Conservation (phyloP, 2,329 filamentous ascomycete genomes). For the Sporothrix inflata region DNA sequence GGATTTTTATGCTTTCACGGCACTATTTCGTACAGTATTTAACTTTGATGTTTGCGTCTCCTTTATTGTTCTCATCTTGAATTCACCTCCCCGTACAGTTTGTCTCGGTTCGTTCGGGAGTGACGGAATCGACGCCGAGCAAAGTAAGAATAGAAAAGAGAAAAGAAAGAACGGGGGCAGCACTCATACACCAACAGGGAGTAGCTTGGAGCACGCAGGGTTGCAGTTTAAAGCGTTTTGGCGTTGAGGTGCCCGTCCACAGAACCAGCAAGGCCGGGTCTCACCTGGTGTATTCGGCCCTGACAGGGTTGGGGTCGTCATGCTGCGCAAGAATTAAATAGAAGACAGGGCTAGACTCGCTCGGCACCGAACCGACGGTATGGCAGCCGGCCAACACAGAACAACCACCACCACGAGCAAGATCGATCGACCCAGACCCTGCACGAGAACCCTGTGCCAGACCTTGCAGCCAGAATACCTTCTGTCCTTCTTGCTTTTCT, state of each 20-base stretch:
- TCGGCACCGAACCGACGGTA: conserved; percentile 16
- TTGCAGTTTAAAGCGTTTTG: background rate
- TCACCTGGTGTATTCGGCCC: background rate
- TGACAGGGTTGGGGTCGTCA: background rate
- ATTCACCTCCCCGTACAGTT: background rate
- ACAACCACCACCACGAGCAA: background rate
- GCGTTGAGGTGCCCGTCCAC: background rate
- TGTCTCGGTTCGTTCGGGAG: conserved; percentile 9
- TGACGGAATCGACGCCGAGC: background rate
- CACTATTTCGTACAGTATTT: background rate
- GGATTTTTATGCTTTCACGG: background rate
- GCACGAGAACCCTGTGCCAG: background rate
- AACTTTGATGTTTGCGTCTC: background rate
- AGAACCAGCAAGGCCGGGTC: background rate
- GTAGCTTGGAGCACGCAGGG: background rate
- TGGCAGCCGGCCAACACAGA: conserved; percentile 3
- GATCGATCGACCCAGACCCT: background rate
- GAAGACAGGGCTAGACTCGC: background rate
- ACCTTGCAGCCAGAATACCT: background rate
- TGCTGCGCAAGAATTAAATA: background rate
- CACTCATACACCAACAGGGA: background rate
- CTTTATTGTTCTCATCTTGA: background rate
- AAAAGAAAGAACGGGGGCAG: background rate
- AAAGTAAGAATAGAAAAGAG: background rate
- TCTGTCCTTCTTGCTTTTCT: background rate